A percentile compares a stretch with the other conserved stretches of the same genome.
Evolutionary conservation across 2,329 filamentous ascomycete genomes (phyloP).

Genomic region (Neocucurbitaria cava): DNA sequence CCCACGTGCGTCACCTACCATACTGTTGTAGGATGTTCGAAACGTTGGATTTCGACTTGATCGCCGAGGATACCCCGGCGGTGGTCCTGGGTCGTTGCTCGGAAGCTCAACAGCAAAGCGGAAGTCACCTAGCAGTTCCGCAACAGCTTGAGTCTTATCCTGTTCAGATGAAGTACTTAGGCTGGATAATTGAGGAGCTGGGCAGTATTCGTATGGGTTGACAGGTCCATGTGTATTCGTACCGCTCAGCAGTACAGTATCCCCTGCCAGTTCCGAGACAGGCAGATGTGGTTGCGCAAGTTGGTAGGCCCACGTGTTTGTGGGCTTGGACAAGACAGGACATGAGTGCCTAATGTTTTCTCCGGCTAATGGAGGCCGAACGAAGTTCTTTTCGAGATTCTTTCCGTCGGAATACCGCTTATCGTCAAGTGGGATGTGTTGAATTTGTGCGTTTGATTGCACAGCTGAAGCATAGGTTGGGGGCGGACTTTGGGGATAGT

Average conservation of each 20-base stretch:
- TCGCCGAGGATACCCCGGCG: conserved; percentile 1
- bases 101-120: conserved; percentile 14
- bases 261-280: conserved; percentile 17
- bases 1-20: too few species aligned
- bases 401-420: not conserved
- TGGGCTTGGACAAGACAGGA: not conserved
- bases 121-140: conserved; percentile 17
- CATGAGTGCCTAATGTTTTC: not conserved
- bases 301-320: not conserved
- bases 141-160: not conserved
- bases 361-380: not conserved
- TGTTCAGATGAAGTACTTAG: not conserved
- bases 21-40: not conserved
- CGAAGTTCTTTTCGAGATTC: not conserved
- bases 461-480: conserved; percentile 9
- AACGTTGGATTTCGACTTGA: not conserved
- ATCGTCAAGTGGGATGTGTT: not conserved
- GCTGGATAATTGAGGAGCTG: not conserved
- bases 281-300: not conserved
- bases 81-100: conserved; percentile 8
- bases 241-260: conserved; percentile 18
- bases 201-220: conserved; percentile 21
- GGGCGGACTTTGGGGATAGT: not conserved
- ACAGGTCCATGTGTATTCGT: conserved; percentile 29
- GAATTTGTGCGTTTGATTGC: not conserved